phyloP scores from a whole-genome alignment of 1,284 basidiomycete genomes.

The Filobasidium uniguttulatum region DNA sequence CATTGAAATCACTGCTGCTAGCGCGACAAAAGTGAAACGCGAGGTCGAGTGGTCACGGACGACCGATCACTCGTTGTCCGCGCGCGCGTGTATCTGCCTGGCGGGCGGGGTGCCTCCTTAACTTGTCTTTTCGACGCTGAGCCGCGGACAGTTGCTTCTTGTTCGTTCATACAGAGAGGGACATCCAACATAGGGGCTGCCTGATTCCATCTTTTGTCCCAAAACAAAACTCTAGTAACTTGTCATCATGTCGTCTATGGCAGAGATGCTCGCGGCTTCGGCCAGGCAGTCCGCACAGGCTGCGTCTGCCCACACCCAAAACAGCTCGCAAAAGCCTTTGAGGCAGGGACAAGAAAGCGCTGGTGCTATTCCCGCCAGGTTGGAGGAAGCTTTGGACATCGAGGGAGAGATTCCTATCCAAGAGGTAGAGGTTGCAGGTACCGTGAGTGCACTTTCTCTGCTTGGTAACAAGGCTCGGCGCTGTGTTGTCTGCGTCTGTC shows the following conservation, averaged over 20 bases:
- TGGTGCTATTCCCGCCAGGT: constrained; percentile 61
- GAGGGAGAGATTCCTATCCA: constrained; percentile 71
- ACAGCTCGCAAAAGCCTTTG: constrained; percentile 42
- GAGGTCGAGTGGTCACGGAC: no score
- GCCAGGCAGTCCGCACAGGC: constrained; percentile 48
- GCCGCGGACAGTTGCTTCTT: no score
- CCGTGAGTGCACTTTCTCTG: constrained; percentile 45
- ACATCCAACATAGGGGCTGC: no score
- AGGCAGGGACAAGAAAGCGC: constrained; percentile 48
- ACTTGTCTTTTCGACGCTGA: no score
- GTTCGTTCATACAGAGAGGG: no score
- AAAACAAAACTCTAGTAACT: no score
- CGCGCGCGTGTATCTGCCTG: no score
- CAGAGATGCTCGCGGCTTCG: constrained; percentile 60
- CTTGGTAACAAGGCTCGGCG: background rate
- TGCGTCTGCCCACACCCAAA: constrained; percentile 31
- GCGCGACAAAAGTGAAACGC: no score
- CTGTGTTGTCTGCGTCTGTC: background rate
- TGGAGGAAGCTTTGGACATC: constrained; percentile 78
- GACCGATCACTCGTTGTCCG: no score
- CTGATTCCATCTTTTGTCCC: no score
- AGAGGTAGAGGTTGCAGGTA: constrained; percentile 64
- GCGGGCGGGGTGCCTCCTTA: no score
- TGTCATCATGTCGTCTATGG: constrained; percentile 52
- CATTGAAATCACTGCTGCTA: no score